Conservation (phyloP, 805 yeast species). For the Grigorovia yakushimaensis region DNA sequence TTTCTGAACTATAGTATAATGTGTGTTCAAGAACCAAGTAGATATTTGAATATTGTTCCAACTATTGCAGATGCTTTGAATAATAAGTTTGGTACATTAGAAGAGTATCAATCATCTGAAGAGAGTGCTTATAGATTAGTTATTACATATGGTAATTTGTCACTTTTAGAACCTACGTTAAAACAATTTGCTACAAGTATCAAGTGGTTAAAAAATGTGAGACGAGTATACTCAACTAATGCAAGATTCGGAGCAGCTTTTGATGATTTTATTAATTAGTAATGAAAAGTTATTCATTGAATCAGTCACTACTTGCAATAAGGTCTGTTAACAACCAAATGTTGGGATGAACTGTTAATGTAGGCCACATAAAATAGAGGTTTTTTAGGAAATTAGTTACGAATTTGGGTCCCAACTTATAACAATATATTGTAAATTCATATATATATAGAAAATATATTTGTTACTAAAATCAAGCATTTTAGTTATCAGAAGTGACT, state of each 20-base stretch:
- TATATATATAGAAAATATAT: too few relatives aligned
- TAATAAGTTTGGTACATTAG: conserved; percentile 22
- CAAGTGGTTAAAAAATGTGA: conserved; percentile 21
- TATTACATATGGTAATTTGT: conserved; percentile 54
- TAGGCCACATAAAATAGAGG: too few relatives aligned
- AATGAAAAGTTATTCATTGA: too few relatives aligned
- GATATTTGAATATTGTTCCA: conserved; percentile 19
- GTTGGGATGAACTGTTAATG: too few relatives aligned
- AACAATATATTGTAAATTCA: too few relatives aligned
- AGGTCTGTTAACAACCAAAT: too few relatives aligned
- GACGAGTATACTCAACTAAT: conserved; percentile 10
- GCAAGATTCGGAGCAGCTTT: conserved; percentile 17
- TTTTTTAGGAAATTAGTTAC: too few relatives aligned
- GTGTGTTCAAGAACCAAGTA: conserved; percentile 24
- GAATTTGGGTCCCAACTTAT: too few relatives aligned
- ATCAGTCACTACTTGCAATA: too few relatives aligned
- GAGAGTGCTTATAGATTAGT: conserved; percentile 62
- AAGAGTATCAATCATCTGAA: conserved; percentile 31
- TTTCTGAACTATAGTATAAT: conserved; percentile 40
- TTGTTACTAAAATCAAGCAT: too few relatives aligned
- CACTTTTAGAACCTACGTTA: conserved; percentile 27
- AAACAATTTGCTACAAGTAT: conserved; percentile 25
- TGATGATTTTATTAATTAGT: conserved; percentile 12
- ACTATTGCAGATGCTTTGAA: conserved; percentile 25
- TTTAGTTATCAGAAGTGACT: too few relatives aligned